These are phyloP conservation scores for Tilletiaria anomala DNA, from an alignment of 1,284 basidiomycete species.

Conservation along the genomic window DNA sequence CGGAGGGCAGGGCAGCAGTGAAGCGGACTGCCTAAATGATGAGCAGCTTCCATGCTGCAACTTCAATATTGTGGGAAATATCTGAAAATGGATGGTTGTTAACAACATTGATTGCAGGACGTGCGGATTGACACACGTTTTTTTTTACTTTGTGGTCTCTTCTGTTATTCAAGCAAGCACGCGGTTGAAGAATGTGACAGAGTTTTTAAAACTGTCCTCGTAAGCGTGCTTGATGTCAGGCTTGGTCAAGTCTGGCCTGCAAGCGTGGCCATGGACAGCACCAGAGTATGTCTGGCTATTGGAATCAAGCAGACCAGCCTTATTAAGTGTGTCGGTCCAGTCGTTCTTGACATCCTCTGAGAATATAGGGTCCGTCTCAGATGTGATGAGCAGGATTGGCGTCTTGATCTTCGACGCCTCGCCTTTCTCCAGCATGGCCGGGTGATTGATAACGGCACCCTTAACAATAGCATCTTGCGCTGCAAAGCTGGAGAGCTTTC, in stretches of 20 bases:
- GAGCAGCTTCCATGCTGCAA: too few relatives aligned
- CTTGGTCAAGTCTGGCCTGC: slow-evolving; percentile 5
- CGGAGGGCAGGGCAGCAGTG: too few relatives aligned
- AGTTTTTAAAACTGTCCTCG: not conserved
- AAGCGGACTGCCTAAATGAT: too few relatives aligned
- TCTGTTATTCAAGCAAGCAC: not conserved
- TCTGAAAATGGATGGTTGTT: too few relatives aligned
- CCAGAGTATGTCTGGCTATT: slow-evolving; percentile 4
- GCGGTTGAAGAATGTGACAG: not conserved
- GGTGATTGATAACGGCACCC: slow-evolving; percentile 4
- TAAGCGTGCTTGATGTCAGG: slow-evolving; percentile 6
- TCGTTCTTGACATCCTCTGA: slow-evolving; percentile 4
- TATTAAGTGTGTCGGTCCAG: slow-evolving; percentile 6
- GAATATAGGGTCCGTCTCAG: slow-evolving; percentile 8
- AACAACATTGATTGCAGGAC: too few relatives aligned
- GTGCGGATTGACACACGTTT: too few relatives aligned
- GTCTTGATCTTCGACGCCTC: slow-evolving; percentile 6
- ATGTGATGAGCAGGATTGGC: slow-evolving; percentile 7
- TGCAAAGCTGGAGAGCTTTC: slow-evolving; percentile 5
- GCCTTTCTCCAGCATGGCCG: slow-evolving; percentile 4
- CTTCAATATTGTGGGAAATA: too few relatives aligned
- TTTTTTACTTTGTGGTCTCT: too few relatives aligned
- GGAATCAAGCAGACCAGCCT: slow-evolving; percentile 6
- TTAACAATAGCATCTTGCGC: slow-evolving; percentile 2
- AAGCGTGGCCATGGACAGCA: slow-evolving; percentile 10